phyloP scores from a whole-genome alignment of 106 monocot genomes.

The Allium sativum region DNA sequence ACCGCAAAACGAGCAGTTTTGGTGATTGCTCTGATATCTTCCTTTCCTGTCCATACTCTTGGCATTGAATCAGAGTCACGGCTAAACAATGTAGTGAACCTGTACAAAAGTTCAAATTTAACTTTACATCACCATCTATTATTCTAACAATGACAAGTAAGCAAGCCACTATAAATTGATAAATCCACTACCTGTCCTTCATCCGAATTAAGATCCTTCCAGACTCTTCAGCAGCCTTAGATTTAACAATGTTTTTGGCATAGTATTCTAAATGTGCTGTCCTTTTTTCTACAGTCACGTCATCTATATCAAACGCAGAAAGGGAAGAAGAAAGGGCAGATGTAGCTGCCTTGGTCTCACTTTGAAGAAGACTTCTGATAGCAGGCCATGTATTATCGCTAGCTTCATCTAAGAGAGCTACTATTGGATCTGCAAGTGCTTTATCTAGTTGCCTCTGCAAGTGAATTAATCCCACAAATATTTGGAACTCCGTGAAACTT shows the following conservation, averaged over 20 bases:
- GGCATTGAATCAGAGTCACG: too few relatives aligned
- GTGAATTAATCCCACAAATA: neutral
- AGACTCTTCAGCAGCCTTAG: conserved; percentile 71
- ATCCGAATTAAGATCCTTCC: conserved; percentile 69
- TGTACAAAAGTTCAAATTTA: conserved; percentile 73
- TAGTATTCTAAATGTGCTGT: conserved; percentile 36
- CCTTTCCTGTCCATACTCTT: too few relatives aligned
- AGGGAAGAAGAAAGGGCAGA: conserved; percentile 42
- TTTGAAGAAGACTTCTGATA: conserved; percentile 60
- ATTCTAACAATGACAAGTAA: neutral
- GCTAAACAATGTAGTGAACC: too few relatives aligned
- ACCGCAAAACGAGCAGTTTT: conserved; percentile 79
- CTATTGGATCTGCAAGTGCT: conserved; percentile 67
- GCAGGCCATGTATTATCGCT: conserved; percentile 65
- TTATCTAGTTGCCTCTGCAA: conserved; percentile 53
- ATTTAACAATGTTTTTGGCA: conserved; percentile 69
- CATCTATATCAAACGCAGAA: conserved; percentile 56
- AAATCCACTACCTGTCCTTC: conserved; percentile 65
- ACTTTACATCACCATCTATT: conserved; percentile 53
- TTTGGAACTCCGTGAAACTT: too few relatives aligned
- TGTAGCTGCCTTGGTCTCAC: conserved; percentile 45
- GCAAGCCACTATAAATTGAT: neutral
- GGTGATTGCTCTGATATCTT: conserved; percentile 72
- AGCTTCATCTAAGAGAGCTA: conserved; percentile 70
- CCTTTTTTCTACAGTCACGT: conserved; percentile 44